Conservation (phyloP, 108 stramenopile genomes). For the Tribonema minus region DNA sequence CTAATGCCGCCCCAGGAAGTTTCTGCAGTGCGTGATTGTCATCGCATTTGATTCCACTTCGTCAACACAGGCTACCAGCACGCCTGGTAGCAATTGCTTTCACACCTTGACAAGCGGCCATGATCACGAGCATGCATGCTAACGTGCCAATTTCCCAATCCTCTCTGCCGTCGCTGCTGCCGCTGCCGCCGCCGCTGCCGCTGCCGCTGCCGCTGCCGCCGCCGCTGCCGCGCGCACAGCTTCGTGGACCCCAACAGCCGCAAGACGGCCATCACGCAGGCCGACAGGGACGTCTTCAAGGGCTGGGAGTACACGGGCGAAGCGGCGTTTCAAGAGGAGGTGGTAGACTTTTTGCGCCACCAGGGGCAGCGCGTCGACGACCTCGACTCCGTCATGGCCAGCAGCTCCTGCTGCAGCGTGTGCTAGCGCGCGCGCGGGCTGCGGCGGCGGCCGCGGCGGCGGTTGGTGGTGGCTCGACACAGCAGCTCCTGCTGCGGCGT, state of each 20-base stretch:
- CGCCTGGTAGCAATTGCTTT: too few species aligned
- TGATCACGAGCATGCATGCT: too few species aligned
- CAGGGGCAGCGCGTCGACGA: neutral
- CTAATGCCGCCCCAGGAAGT: too few species aligned
- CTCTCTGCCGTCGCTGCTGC: neutral
- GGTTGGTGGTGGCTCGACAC: too few species aligned
- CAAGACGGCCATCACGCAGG: neutral
- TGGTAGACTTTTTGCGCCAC: slow-evolving; percentile 28
- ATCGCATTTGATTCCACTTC: too few species aligned
- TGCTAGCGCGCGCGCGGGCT: too few species aligned
- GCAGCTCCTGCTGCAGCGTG: neutral
- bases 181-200: neutral
- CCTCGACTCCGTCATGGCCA: neutral
- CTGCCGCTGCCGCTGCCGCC: slow-evolving; percentile 1
- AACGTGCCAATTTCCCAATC: neutral
- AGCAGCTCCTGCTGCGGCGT: too few species aligned
- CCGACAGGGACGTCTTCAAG: slow-evolving; percentile 39
- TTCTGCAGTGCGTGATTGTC: too few species aligned
- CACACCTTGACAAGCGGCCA: too few species aligned
- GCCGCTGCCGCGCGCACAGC: slow-evolving; percentile 8
- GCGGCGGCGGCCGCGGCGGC: neutral
- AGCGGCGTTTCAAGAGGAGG: slow-evolving; percentile 44
- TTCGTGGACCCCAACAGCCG: neutral
- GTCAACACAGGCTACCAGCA: too few species aligned
- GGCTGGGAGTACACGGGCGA: slow-evolving; percentile 50